phyloP scores from a whole-genome alignment of 306 rosid species.

The Ormosia emarginata region DNA sequence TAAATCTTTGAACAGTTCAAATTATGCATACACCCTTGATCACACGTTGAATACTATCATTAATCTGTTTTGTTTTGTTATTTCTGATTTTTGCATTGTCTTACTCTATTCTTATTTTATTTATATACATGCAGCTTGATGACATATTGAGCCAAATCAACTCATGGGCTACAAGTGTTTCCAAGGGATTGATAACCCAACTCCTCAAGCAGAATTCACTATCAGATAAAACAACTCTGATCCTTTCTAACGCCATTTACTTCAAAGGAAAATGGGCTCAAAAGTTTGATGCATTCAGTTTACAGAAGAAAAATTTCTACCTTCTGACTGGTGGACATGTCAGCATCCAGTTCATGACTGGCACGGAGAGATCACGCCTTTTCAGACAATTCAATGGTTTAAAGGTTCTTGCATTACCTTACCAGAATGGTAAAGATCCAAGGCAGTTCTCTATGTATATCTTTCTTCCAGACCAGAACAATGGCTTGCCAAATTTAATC shows the following conservation, averaged over 20 bases:
- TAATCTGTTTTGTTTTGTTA: not conserved
- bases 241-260: not conserved
- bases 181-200: not conserved
- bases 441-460: not conserved
- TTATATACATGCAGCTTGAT: not conserved
- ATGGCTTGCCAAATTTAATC: not conserved
- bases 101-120: not conserved
- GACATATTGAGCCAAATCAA: not conserved
- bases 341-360: not conserved
- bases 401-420: not conserved
- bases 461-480: not conserved
- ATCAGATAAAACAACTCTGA: not conserved
- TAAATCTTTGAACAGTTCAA: no score
- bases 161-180: not conserved
- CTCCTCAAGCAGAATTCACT: not conserved
- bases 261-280: conserved; percentile 5
- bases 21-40: no score
- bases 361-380: not conserved
- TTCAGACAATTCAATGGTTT: not conserved
- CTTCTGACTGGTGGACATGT: not conserved
- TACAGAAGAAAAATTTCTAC: not conserved
- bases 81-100: not conserved
- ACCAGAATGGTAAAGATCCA: not conserved
- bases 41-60: no score
- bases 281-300: not conserved